A percentile compares a stretch with the other conserved stretches of the same genome.
Conservation (phyloP, 768 basidiomycete genomes). For the Boletales sp. region DNA sequence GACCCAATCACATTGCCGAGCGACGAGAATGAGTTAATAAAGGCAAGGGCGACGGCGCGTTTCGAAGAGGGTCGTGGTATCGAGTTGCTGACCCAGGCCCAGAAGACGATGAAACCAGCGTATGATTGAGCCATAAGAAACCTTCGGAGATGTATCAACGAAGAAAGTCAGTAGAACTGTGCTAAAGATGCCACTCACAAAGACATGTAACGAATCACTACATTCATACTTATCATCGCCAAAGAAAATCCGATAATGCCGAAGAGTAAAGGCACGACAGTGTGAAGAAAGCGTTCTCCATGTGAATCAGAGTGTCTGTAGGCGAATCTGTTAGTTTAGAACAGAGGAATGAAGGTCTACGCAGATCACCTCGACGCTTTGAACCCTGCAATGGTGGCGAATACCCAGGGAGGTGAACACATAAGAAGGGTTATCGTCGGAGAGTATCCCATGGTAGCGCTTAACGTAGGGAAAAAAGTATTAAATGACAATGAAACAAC, state of each 20-base stretch:
- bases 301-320: slow-evolving; percentile 63
- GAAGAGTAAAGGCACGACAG: slow-evolving; percentile 44
- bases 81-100: slow-evolving; percentile 49
- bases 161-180: background rate
- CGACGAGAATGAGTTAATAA: slow-evolving; percentile 80
- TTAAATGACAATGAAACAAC: slow-evolving; percentile 67
- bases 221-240: slow-evolving; percentile 61
- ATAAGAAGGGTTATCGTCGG: slow-evolving; percentile 66
- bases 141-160: slow-evolving; percentile 21
- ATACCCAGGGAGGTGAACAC: slow-evolving; percentile 62
- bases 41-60: slow-evolving; percentile 76
- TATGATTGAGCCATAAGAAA: slow-evolving; percentile 78
- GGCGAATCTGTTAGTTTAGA: background rate
- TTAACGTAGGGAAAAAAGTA: slow-evolving; percentile 76
- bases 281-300: slow-evolving; percentile 73
- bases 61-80: slow-evolving; percentile 80
- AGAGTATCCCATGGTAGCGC: slow-evolving; percentile 65
- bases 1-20: slow-evolving; percentile 83
- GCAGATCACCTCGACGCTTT: slow-evolving; percentile 42
- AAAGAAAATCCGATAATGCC: slow-evolving; percentile 71
- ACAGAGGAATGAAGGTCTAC: background rate
- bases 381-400: slow-evolving; percentile 58
- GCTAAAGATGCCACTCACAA: slow-evolving; percentile 39
- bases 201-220: slow-evolving; percentile 59
- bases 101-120: slow-evolving; percentile 65